Evolutionary conservation across 1,139 yeast genomes (phyloP), one percentile per base, ranked within the genome.

Genomic region (Hansenula sp.): DNA sequence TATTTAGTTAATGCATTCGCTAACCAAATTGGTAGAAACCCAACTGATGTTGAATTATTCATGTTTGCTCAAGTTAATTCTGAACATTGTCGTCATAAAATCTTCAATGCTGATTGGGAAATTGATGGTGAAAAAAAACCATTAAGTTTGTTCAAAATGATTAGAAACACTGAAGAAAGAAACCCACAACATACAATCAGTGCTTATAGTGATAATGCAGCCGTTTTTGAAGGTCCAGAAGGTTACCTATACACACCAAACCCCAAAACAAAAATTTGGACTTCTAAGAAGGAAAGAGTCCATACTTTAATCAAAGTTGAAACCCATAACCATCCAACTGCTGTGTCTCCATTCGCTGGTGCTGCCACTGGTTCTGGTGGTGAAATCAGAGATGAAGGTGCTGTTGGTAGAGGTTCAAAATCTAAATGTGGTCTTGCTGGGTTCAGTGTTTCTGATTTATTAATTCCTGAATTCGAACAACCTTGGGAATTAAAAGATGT

Each of bases 351-450:
- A 31, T 94, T 88, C 68, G 93, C 99, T 5, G 99, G 99, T 67
- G 99, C 99, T 33, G 96, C 99, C 33, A 94, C 99, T 17, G 99
- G 99, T 53, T 91, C 99, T 18, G 99, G 99, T 66, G 99, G 99
- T 71, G 99, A 94, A 70, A 94, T 94, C 59, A 87, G 99, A 76
- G 99, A 94, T 66, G 99, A 94, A 71, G 99, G 98, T 69, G 99
- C 99, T 27, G 96, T 93, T 18, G 99, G 99, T 52, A 81, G 97
- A 65, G 99, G 99, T 42, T 93, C 99, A 24, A 88, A 89, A 66
- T 81, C 98, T 36, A 93, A 93, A 68, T 96, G 98, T 59, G 99
- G 99, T 44, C 75, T 94, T 52, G 76, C 96, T 43, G 99, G 99
- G 7, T 94, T 82, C 67, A 79, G 96, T 9, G 97, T 90, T 16